A percentile compares a stretch with the other conserved stretches of the same genome.
phyloP scores from a whole-genome alignment of 768 basidiomycete genomes.

The Macrocybe gigantea region DNA sequence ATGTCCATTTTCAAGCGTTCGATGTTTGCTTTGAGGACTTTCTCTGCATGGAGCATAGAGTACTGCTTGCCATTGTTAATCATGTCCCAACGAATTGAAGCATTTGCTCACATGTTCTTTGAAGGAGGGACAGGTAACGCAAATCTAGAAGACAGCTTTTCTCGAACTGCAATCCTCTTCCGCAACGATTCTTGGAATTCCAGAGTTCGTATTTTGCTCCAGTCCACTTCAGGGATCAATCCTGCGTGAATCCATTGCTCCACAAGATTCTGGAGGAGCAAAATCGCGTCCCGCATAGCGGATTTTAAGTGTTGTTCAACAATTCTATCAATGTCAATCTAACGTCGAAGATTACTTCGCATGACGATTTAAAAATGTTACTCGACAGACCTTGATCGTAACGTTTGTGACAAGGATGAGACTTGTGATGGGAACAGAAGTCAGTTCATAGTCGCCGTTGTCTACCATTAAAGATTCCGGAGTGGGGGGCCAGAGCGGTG shows the following conservation, averaged over 20 bases:
- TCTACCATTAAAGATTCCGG: constrained; percentile 41
- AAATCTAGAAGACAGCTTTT: constrained; percentile 38
- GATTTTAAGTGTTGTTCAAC: constrained; percentile 60
- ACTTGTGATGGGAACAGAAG: constrained; percentile 60
- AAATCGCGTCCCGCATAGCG: constrained; percentile 51
- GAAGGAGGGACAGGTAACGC: constrained; percentile 63
- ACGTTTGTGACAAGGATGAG: constrained; percentile 71
- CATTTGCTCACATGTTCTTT: constrained; percentile 60
- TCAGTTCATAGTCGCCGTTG: constrained; percentile 61
- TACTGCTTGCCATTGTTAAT: constrained; percentile 49
- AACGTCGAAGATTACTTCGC: background rate
- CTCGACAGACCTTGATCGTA: constrained; percentile 55
- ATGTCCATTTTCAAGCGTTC: constrained; percentile 75
- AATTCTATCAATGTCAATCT: constrained; percentile 72
- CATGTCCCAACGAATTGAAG: background rate
- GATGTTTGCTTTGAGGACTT: constrained; percentile 68
- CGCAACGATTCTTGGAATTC: constrained; percentile 87
- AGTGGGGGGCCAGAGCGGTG: constrained; percentile 75
- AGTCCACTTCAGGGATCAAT: constrained; percentile 72
- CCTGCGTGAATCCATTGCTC: constrained; percentile 49
- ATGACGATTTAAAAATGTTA: background rate
- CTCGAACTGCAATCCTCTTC: constrained; percentile 43
- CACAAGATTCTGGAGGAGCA: constrained; percentile 42
- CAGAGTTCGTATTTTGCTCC: constrained; percentile 75
- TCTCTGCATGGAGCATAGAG: constrained; percentile 64